phyloP scores from a whole-genome alignment of 352 stramenopile genomes.

The Pythium graminicola region DNA sequence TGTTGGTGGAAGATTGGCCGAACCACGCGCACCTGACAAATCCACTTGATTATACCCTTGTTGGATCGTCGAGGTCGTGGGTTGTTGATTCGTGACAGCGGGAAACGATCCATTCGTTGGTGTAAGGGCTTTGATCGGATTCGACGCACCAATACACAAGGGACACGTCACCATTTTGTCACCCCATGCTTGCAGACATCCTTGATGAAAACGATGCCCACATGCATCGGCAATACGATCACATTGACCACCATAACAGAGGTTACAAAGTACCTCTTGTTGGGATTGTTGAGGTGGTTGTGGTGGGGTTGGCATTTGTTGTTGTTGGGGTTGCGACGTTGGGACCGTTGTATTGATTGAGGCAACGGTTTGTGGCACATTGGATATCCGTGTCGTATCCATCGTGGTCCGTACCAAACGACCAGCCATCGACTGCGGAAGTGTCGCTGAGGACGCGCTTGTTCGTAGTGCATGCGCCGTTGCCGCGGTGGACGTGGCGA shows the following conservation, averaged over 20 bases:
- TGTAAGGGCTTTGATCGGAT: conserved; percentile 20
- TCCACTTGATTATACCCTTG: conserved; percentile 14
- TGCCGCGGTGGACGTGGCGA: background rate
- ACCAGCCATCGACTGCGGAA: conserved; percentile 4
- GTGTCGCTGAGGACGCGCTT: background rate
- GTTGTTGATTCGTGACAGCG: conserved; percentile 17
- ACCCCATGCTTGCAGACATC: conserved; percentile 62
- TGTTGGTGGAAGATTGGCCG: conserved; percentile 1
- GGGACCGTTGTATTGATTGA: background rate
- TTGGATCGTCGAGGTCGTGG: conserved; percentile 6
- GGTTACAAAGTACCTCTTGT: conserved; percentile 22
- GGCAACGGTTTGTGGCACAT: conserved; percentile 20
- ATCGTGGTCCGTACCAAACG: background rate
- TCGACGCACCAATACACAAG: conserved; percentile 13
- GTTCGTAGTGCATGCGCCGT: conserved; percentile 5
- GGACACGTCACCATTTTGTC: conserved; percentile 32
- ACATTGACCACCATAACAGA: conserved; percentile 20
- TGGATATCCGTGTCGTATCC: background rate
- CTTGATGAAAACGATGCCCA: conserved; percentile 62
- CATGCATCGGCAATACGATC: conserved; percentile 50
- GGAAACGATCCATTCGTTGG: conserved; percentile 23
- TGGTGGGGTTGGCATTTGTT: conserved; percentile 6
- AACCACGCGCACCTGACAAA: conserved; percentile 7
- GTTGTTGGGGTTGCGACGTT: conserved; percentile 1
- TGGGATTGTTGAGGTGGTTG: conserved; percentile 15